These are phyloP conservation scores for Trichoderma brevicompactum DNA, from an alignment of 2,329 filamentous ascomycete genomes.

Conservation along the genomic window DNA sequence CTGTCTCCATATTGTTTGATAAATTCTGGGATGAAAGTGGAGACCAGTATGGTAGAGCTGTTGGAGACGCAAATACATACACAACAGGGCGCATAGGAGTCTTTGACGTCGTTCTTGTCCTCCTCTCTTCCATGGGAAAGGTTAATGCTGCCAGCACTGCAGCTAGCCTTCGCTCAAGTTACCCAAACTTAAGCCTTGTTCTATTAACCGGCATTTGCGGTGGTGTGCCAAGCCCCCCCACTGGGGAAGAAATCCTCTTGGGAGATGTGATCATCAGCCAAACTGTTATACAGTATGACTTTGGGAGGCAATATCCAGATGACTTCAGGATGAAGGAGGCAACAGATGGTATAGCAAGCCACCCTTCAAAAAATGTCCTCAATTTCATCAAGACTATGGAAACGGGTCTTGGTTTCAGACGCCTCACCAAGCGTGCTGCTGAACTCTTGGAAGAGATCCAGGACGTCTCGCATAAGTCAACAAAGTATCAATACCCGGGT, in stretches of 20 bases:
- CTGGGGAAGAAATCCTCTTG: constrained; percentile 28
- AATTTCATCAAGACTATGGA: background rate
- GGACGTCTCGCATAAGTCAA: no score
- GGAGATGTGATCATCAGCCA: constrained; percentile 42
- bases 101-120: constrained; percentile 38
- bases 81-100: constrained; percentile 37
- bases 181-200: constrained; percentile 39
- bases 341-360: background rate
- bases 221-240: constrained; percentile 42
- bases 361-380: no score
- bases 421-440: background rate
- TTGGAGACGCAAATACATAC: constrained; percentile 39
- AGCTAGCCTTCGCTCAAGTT: constrained; percentile 41
- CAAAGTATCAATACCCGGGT: background rate
- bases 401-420: background rate
- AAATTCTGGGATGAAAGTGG: constrained; percentile 36
- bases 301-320: constrained; percentile 35
- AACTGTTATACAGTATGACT: constrained; percentile 38
- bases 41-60: constrained; percentile 32
- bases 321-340: constrained; percentile 36
- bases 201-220: constrained; percentile 49
- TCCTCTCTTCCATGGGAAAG: constrained; percentile 39
- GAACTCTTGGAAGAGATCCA: background rate
- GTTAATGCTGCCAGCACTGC: constrained; percentile 35
- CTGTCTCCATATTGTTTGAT: constrained; percentile 35